Conservation (phyloP, 306 rosid genomes). For the Glycine soja region DNA sequence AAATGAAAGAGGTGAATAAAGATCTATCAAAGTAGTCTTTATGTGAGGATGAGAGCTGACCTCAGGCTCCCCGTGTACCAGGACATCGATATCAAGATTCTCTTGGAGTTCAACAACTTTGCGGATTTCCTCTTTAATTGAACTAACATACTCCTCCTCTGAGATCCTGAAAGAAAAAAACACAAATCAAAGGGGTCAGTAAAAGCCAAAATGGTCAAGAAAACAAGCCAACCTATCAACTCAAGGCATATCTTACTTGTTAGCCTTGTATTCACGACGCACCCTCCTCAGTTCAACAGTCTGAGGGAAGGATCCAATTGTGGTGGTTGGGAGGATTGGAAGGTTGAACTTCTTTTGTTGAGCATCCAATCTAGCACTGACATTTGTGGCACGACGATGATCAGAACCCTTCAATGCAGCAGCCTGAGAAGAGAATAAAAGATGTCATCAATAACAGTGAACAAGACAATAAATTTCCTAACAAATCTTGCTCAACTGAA, state of each 20-base stretch:
- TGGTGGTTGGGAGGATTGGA: conserved; percentile 88
- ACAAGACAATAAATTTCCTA: background rate
- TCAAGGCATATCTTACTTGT: conserved; percentile 61
- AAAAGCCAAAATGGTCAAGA: conserved; percentile 24
- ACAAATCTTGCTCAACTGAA: background rate
- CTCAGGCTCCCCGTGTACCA: conserved; percentile 95
- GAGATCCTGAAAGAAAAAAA: conserved; percentile 60
- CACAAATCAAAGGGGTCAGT: background rate
- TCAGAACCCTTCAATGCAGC: conserved; percentile 90
- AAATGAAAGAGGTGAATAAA: no score
- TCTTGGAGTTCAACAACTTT: conserved; percentile 85
- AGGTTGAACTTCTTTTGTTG: conserved; percentile 93
- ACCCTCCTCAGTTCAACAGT: conserved; percentile 87
- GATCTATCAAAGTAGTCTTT: background rate
- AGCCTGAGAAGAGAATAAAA: conserved; percentile 60
- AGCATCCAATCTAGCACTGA: conserved; percentile 78
- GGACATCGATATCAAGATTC: conserved; percentile 85
- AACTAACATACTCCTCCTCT: conserved; percentile 75
- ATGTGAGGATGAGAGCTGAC: conserved; percentile 54
- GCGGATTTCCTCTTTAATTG: conserved; percentile 77
- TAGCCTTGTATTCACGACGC: conserved; percentile 90
- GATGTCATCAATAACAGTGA: conserved; percentile 15
- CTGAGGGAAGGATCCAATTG: conserved; percentile 94
- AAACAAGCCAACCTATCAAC: conserved; percentile 31
- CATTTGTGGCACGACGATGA: conserved; percentile 86